Evolutionary conservation across 2,329 filamentous ascomycete species (phyloP).

Genomic region (Xylaria hypoxylon): DNA sequence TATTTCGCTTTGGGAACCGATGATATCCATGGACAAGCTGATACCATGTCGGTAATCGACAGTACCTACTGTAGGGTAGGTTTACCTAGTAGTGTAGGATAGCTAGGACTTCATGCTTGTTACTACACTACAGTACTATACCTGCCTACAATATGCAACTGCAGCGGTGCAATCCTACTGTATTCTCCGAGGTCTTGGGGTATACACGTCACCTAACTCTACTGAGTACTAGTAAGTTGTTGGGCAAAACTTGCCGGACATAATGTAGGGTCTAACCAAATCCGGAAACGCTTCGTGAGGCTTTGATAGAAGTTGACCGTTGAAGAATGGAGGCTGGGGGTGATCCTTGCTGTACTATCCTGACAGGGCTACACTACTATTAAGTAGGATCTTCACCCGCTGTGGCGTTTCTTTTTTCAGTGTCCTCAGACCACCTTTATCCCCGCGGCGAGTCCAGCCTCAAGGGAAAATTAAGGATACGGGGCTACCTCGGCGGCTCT

Average conservation of each 20-base stretch:
- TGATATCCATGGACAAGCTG: slow-evolving; percentile 1
- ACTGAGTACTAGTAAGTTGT: no score
- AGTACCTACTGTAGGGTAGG: no score
- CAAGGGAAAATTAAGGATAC: slow-evolving; percentile 31
- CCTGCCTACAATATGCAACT: no score
- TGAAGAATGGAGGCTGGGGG: slow-evolving; percentile 20
- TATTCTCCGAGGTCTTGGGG: neutral
- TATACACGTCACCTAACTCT: slow-evolving; percentile 7
- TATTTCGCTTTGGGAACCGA: neutral
- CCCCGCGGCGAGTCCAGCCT: slow-evolving; percentile 36
- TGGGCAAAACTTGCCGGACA: slow-evolving; percentile 6
- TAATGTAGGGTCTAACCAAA: slow-evolving; percentile 26
- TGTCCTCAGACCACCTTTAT: slow-evolving; percentile 36
- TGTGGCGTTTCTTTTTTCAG: slow-evolving; percentile 39
- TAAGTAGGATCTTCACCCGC: slow-evolving; percentile 38
- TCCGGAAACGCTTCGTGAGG: slow-evolving; percentile 40
- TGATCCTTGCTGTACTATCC: slow-evolving; percentile 27
- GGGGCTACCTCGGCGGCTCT: slow-evolving; percentile 38
- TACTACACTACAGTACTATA: neutral
- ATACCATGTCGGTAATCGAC: neutral
- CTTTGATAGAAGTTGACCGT: slow-evolving; percentile 36
- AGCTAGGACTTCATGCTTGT: neutral
- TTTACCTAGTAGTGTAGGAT: neutral
- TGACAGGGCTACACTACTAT: slow-evolving; percentile 37
- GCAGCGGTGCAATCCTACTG: neutral